phyloP scores from a whole-genome alignment of 805 yeast species.

The Wickerhamiella lipophila region DNA sequence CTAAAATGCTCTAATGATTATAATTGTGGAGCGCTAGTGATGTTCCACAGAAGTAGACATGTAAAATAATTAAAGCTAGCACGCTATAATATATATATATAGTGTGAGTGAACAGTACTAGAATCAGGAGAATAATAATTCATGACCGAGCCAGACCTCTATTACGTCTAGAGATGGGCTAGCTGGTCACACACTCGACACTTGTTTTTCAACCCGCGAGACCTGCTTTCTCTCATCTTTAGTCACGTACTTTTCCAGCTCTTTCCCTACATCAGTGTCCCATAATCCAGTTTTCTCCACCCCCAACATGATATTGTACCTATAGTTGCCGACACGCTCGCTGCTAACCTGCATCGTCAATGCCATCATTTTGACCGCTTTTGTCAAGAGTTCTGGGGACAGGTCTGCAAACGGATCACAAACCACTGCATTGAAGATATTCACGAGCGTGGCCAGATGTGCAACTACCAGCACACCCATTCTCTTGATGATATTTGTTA shows the following conservation, averaged over 20 bases:
- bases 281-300: slow-evolving; percentile 18
- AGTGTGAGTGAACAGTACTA: too few species aligned
- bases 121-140: too few species aligned
- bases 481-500: slow-evolving; percentile 13
- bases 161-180: too few species aligned
- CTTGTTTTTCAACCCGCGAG: not conserved
- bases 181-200: not conserved
- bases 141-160: too few species aligned
- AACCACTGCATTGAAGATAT: slow-evolving; percentile 19
- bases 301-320: slow-evolving; percentile 23
- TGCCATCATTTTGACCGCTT: slow-evolving; percentile 15
- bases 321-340: slow-evolving; percentile 23
- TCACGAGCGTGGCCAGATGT: slow-evolving; percentile 21
- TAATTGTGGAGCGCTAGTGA: not conserved
- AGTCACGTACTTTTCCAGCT: not conserved
- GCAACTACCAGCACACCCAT: slow-evolving; percentile 18
- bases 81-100: too few species aligned
- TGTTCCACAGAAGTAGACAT: not conserved
- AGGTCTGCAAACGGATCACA: slow-evolving; percentile 25
- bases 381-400: slow-evolving; percentile 16
- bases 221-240: not conserved
- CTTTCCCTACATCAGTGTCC: slow-evolving; percentile 5
- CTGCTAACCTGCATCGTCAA: slow-evolving; percentile 17
- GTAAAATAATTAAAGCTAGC: not conserved
- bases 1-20: not conserved